These are phyloP conservation scores for Aspergillus neotritici DNA, from an alignment of 2,329 filamentous ascomycete species.

Conservation along the genomic window DNA sequence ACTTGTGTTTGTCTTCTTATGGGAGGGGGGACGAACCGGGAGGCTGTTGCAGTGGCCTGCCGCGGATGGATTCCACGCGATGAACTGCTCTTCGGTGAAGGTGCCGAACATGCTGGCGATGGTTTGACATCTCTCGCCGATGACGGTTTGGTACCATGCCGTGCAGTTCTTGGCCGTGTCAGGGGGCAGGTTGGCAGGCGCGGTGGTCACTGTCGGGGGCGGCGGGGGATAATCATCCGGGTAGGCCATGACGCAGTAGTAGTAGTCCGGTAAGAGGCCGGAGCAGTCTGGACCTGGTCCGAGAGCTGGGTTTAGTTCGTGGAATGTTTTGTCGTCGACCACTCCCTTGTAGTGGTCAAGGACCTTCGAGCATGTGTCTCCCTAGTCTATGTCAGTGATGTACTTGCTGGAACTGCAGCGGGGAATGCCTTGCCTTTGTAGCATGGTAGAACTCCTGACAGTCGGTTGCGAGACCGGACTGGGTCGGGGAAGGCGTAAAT, in stretches of 20 bases:
- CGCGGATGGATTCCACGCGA: slow-evolving; percentile 8
- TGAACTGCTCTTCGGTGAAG: slow-evolving; percentile 5
- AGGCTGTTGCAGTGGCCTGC: background rate
- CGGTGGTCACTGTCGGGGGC: slow-evolving; percentile 5
- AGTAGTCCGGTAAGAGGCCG: slow-evolving; percentile 4
- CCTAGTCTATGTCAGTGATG: slow-evolving; percentile 1
- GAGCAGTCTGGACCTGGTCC: slow-evolving; percentile 5
- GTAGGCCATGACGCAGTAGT: slow-evolving; percentile 11
- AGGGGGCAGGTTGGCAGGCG: background rate
- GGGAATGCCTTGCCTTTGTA: background rate
- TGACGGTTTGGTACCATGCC: slow-evolving; percentile 3
- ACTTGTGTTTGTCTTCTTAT: background rate
- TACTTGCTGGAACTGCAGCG: background rate
- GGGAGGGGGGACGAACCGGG: background rate
- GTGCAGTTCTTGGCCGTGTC: slow-evolving; percentile 5
- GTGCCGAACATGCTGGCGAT: slow-evolving; percentile 8
- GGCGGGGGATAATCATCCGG: background rate
- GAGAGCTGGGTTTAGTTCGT: slow-evolving; percentile 11
- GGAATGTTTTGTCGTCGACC: background rate
- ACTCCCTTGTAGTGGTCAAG: background rate
- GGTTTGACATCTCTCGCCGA: slow-evolving; percentile 6
- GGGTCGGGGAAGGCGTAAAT: slow-evolving; percentile 3
- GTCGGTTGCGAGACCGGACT: background rate
- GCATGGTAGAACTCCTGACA: slow-evolving; percentile 8
- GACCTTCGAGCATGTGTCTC: slow-evolving; percentile 7